Conservation (phyloP, 768 basidiomycete genomes). For the Rhizopogon sp. region DNA sequence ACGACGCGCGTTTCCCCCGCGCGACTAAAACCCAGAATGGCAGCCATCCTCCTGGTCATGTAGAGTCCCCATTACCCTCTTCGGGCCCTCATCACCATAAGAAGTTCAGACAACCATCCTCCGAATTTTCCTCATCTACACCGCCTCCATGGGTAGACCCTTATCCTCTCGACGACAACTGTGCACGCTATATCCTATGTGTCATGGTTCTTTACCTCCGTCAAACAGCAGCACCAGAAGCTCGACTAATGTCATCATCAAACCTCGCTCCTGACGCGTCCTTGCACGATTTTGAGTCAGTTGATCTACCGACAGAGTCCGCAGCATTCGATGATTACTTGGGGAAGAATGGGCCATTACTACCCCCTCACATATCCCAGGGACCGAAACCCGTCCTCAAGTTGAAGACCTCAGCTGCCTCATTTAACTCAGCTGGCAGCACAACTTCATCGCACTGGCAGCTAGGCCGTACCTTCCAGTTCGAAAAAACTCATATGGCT, state of each 20-base stretch:
- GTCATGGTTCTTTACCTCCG: constrained; percentile 82
- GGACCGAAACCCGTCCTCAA: constrained; percentile 24
- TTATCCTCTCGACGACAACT: constrained; percentile 71
- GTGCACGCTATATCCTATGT: constrained; percentile 76
- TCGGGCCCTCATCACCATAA: constrained; percentile 17
- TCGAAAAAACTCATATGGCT: constrained; percentile 62
- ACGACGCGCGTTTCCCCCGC: constrained; percentile 36
- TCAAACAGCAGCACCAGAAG: constrained; percentile 56
- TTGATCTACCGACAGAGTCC: constrained; percentile 33
- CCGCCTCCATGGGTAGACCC: constrained; percentile 55
- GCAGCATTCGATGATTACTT: constrained; percentile 14
- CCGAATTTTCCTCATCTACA: constrained; percentile 31
- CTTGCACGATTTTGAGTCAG: constrained; percentile 68
- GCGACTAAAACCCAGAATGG: constrained; percentile 28
- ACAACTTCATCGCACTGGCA: constrained; percentile 22
- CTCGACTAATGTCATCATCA: constrained; percentile 53
- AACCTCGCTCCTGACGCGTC: constrained; percentile 57
- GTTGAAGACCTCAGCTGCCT: constrained; percentile 34
- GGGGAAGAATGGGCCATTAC: constrained; percentile 13
- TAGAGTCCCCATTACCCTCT: constrained; percentile 34
- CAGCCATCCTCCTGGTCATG: constrained; percentile 24
- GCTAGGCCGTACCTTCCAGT: constrained; percentile 28
- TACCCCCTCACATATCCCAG: constrained; percentile 40
- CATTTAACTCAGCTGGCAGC: constrained; percentile 35
- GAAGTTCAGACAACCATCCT: constrained; percentile 34